These are phyloP conservation scores for Xylariaceae sp. DNA, from an alignment of 2,329 filamentous ascomycete species.

Conservation along the genomic window DNA sequence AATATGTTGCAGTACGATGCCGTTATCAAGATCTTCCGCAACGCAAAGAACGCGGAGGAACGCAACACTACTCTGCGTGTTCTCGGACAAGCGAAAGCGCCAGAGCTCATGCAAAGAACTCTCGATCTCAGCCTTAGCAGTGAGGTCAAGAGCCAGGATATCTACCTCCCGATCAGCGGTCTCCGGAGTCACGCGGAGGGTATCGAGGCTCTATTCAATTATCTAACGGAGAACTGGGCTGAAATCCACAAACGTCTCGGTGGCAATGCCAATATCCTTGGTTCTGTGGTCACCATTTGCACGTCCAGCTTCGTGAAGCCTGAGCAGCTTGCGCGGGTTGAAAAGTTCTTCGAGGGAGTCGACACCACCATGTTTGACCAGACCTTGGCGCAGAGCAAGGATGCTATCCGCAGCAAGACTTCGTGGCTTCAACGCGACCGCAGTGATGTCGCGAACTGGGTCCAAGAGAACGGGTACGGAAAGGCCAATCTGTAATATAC, in stretches of 20 bases:
- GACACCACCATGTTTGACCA: slow-evolving; percentile 82
- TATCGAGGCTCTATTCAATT: slow-evolving; percentile 71
- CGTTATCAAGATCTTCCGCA: slow-evolving; percentile 67
- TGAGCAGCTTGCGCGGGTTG: slow-evolving; percentile 67
- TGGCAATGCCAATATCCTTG: slow-evolving; percentile 79
- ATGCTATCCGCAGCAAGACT: slow-evolving; percentile 77
- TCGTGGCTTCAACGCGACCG: slow-evolving; percentile 72
- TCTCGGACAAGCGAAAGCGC: slow-evolving; percentile 70
- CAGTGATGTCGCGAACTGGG: slow-evolving; percentile 59
- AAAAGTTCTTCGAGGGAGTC: slow-evolving; percentile 73
- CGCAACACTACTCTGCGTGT: slow-evolving; percentile 84
- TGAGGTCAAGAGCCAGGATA: slow-evolving; percentile 88
- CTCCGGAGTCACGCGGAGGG: slow-evolving; percentile 71
- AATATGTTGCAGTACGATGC: slow-evolving; percentile 55
- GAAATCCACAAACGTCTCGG: slow-evolving; percentile 72
- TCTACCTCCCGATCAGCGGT: slow-evolving; percentile 79
- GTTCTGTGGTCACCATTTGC: slow-evolving; percentile 73
- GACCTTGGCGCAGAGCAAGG: slow-evolving; percentile 80
- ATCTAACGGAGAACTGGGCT: slow-evolving; percentile 88
- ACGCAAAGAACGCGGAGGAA: slow-evolving; percentile 72
- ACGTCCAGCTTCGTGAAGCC: slow-evolving; percentile 72
- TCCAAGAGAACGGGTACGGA: slow-evolving; percentile 56
- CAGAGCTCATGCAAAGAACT: slow-evolving; percentile 74
- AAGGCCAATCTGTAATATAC: slow-evolving; percentile 13
- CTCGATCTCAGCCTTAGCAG: slow-evolving; percentile 66